These are phyloP conservation scores for Suillus tomentosus DNA, from an alignment of 768 basidiomycete genomes.

Conservation along the genomic window DNA sequence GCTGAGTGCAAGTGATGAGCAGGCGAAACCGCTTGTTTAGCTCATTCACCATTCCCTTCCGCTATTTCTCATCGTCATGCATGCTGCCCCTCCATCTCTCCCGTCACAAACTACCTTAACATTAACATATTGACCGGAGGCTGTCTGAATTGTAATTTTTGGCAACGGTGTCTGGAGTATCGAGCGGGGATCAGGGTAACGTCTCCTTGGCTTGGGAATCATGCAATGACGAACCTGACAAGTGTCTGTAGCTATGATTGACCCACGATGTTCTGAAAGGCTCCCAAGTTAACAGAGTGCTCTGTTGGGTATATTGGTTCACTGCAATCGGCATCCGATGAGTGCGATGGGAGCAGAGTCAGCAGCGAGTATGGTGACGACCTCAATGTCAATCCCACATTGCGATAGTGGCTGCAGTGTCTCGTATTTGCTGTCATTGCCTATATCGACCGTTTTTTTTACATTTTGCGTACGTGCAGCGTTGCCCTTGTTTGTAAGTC, in stretches of 20 bases:
- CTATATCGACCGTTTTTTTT: neutral
- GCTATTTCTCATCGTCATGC: conserved; percentile 30
- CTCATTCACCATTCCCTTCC: conserved; percentile 33
- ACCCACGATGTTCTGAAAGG: neutral
- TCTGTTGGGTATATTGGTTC: conserved; percentile 12
- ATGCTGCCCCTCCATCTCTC: conserved; percentile 19
- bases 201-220: conserved; percentile 22
- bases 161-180: conserved; percentile 5
- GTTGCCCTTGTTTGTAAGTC: conserved; percentile 4
- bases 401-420: conserved; percentile 1
- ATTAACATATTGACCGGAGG: neutral
- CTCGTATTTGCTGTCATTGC: neutral
- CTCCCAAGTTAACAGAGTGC: conserved; percentile 2
- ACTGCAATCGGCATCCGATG: conserved; percentile 23
- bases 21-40: conserved; percentile 35
- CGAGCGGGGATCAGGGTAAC: conserved; percentile 26
- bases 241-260: conserved; percentile 6
- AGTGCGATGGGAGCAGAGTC: conserved; percentile 18
- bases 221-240: conserved; percentile 16
- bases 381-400: conserved; percentile 9
- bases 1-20: conserved; percentile 30
- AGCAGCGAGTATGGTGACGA: neutral
- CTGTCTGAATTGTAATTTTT: neutral
- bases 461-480: conserved; percentile 11
- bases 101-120: conserved; percentile 9